phyloP scores from a whole-genome alignment of 345 rosid genomes.

The Mangifera indica region DNA sequence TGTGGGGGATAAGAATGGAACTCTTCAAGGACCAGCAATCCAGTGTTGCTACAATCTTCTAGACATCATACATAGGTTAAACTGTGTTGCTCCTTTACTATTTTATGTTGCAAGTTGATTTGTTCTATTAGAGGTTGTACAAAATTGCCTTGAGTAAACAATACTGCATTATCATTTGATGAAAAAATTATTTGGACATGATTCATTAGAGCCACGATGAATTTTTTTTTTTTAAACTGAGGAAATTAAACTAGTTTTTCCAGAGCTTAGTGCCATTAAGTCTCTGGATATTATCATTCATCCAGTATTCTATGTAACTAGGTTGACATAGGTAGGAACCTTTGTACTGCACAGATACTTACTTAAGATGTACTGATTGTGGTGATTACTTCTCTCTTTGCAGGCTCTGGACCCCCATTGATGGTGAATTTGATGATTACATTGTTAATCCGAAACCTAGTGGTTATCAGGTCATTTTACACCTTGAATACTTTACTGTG shows the following conservation, averaged over 20 bases:
- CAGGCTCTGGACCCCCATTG: constrained; percentile 79
- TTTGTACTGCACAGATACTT: background rate
- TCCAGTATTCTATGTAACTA: background rate
- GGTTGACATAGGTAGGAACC: background rate
- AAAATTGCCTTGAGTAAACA: background rate
- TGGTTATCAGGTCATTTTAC: constrained; percentile 66
- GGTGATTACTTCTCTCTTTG: constrained; percentile 12
- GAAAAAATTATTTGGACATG: background rate
- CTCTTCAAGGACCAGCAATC: constrained; percentile 68
- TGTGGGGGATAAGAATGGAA: constrained; percentile 73
- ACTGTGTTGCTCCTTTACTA: constrained; percentile 1
- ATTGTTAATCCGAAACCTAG: constrained; percentile 75
- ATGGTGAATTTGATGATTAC: constrained; percentile 81
- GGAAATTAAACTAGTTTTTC: constrained; percentile 1
- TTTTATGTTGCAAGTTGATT: background rate
- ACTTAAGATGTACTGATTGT: background rate
- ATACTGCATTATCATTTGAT: background rate
- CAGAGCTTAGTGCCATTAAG: background rate
- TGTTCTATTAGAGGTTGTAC: background rate
- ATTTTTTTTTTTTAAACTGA: background rate
- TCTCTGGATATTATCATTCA: background rate
- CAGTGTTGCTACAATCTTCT: constrained; percentile 73
- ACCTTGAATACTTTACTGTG: background rate
- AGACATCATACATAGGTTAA: constrained; percentile 59
- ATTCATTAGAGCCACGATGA: background rate